Percentiles rank a stretch among this genome's conserved stretches.
Conservation (phyloP, 1,139 yeast genomes). For the Kodamaea fungicola region DNA sequence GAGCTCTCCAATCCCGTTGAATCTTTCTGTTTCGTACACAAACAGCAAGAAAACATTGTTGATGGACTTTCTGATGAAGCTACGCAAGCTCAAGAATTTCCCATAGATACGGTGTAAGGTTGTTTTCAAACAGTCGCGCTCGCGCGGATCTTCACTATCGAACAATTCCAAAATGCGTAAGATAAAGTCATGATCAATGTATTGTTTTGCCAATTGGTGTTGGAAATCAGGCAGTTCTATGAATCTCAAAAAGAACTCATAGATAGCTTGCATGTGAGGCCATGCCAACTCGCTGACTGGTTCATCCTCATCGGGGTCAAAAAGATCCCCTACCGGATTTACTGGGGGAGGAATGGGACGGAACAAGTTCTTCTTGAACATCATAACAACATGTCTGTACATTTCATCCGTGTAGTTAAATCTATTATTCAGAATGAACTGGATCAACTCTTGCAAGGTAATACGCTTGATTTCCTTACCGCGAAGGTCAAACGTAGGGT, state of each 20-base stretch:
- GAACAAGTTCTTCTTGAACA: constrained; percentile 86
- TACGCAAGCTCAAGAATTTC: constrained; percentile 83
- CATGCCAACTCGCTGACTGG: constrained; percentile 95
- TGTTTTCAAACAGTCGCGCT: constrained; percentile 91
- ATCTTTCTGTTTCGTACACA: constrained; percentile 91
- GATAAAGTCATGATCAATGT: constrained; percentile 88
- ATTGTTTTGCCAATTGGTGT: constrained; percentile 89
- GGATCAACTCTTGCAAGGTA: constrained; percentile 84
- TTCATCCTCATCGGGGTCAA: constrained; percentile 98
- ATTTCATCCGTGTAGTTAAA: constrained; percentile 87
- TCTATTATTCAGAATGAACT: constrained; percentile 77
- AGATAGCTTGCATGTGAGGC: constrained; percentile 98
- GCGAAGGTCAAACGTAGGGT: constrained; percentile 85
- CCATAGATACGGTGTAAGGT: constrained; percentile 95
- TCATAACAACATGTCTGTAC: constrained; percentile 81
- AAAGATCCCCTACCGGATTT: constrained; percentile 92
- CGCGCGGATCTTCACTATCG: constrained; percentile 96
- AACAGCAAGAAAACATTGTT: constrained; percentile 91
- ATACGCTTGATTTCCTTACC: constrained; percentile 90
- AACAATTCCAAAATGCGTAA: constrained; percentile 78
- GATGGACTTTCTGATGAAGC: constrained; percentile 87
- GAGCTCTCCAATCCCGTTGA: constrained; percentile 93
- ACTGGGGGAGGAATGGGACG: constrained; percentile 98
- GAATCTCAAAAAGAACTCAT: constrained; percentile 89
- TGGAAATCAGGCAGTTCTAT: constrained; percentile 94